Evolutionary conservation across 164 flowering plant species (phyloP), one percentile per base, ranked within the genome.

Genomic region (Euptelea pleiosperma): DNA sequence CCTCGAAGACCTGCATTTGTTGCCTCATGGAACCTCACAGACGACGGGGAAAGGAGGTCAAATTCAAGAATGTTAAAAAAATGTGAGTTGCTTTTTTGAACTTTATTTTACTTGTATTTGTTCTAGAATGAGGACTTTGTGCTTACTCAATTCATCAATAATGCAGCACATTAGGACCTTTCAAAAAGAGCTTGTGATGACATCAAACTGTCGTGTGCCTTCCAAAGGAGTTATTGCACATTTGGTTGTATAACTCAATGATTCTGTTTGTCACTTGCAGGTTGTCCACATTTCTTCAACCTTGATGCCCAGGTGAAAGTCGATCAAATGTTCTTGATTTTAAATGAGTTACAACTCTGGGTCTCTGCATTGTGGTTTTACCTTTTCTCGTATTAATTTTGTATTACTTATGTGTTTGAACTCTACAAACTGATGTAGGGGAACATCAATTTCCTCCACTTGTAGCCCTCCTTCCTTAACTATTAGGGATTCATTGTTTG

Each of bases 221-320:
- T 41, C 70, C 86, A 11, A 79, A 81, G 60, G 91, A 84, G n/a
- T n/a, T n/a, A n/a, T n/a, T n/a, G n/a, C n/a, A n/a, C n/a, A 8
- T n/a, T n/a, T n/a, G n/a, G n/a, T n/a, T n/a, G n/a, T n/a, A n/a
- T n/a, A n/a, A n/a, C n/a, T n/a, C 12, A 26, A 31, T 34, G 18
- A 8, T 26, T 64, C n/a, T 28, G 25, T 56, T 40, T 31, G 16
- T 0, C 33, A 59, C 19, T n/a, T 77, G 65, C 86, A 90, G 99
- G 74, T 69, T 90, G 73, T 79, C 89, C 8, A 55, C 77, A n/a
- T 79, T 86, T 72, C 93, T 90, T 46, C 96, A 88, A 69, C 97
- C 99, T 66, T 85, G 84, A 45, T 93, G 97, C 72, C 94, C 97
- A 69, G 99, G 99, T 90, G 74, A 78, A 46, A 28, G 10, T 61